Evolutionary conservation across 139 green algal species (phyloP), one percentile per base, ranked within the genome.

Genomic region (Diplosphaera chodatii): DNA sequence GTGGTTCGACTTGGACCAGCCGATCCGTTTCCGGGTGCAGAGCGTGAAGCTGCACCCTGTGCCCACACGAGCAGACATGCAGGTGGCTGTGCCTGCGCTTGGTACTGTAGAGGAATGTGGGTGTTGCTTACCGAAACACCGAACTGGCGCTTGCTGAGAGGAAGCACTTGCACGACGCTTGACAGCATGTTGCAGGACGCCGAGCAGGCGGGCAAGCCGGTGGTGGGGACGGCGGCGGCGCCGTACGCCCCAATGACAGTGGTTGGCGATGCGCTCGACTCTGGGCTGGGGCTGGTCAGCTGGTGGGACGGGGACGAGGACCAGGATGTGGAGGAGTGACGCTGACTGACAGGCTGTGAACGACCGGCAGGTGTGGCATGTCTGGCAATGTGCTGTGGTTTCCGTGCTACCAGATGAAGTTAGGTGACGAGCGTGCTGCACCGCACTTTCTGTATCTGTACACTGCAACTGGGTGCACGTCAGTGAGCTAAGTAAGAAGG

Each of bases 1-100:
- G 85, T 91, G 80, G 73, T 88, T 95, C 74, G 91, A 96, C 65
- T 20, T 92, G 22, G 71, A 84, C 15, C 82, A 83, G 62, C 5
- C 27, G 20, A 69, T 73, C 55, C 40, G 73, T 32, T 72, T 56
- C 65, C 22, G 64, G 40, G 31, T 66, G 34, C 16, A 62, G 37
- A 31, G 66, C n/a, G 23, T 32, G n/a, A 32, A 32, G 25, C 32
- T 23, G 6, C 71, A 71, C 62, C 82, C 6, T 62, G 77, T 29
- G 66, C 78, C 25, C 27, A 67, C 18, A 66, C 80, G 63, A 31
- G 41, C 22, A 23, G 23, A 30, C 71, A 76, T 29, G 56, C 56
- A 25, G 25, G 66, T 40, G 16, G 3, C 22, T 56, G 8, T 69
- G 3, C 30, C 3, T 30, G 8, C 28, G n/a, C 18, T 4, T 34